These are phyloP conservation scores for Tanacetum coccineum DNA, from an alignment of 129 eudicot genomes.

Conservation along the genomic window DNA sequence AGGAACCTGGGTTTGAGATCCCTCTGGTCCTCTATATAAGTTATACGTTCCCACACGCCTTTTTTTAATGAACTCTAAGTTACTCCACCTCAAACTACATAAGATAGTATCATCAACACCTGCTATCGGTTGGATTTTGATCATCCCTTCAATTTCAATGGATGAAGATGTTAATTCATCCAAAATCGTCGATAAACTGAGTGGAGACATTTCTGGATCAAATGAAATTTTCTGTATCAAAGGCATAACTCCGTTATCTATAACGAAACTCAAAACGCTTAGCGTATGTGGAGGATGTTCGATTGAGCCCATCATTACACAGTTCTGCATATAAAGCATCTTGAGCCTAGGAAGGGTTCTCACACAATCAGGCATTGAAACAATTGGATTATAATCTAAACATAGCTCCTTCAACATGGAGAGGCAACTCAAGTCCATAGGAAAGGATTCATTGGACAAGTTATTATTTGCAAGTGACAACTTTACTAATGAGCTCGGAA, in stretches of 20 bases:
- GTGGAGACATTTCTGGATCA: constrained; percentile 20
- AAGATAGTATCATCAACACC: background rate
- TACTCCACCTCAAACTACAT: background rate
- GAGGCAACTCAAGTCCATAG: background rate
- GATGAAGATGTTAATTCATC: constrained; percentile 1
- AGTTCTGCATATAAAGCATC: background rate
- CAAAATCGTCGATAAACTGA: background rate
- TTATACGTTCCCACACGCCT: background rate
- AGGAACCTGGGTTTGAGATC: constrained; percentile 19
- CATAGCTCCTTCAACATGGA: constrained; percentile 2
- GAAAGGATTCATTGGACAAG: constrained; percentile 1
- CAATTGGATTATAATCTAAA: constrained; percentile 14
- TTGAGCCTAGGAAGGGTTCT: constrained; percentile 13
- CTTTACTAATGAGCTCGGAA: background rate
- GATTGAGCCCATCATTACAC: background rate
- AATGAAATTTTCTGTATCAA: background rate
- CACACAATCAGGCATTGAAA: constrained; percentile 7
- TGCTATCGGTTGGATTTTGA: constrained; percentile 16
- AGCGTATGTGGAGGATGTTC: constrained; percentile 17
- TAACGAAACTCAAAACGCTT: background rate
- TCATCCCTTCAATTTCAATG: constrained; percentile 14
- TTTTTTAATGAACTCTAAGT: background rate
- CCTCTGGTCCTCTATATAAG: background rate
- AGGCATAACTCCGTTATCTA: background rate
- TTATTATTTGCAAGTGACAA: constrained; percentile 5